Conservation (phyloP, 345 rosid genomes). For the Eucalyptus pauciflora region DNA sequence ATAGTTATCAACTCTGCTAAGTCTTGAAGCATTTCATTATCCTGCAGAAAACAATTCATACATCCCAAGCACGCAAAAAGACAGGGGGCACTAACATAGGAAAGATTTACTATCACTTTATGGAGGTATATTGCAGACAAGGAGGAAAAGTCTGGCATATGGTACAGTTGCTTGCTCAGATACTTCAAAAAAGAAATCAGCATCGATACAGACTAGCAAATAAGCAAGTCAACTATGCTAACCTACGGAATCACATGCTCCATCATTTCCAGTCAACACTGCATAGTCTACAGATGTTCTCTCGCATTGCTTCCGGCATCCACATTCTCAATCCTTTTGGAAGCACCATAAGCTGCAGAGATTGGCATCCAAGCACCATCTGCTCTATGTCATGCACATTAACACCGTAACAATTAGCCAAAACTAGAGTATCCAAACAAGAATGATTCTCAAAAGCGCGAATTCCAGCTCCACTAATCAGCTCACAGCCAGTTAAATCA, state of each 20-base stretch:
- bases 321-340: conserved; percentile 17
- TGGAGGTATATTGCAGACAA: neutral
- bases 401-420: conserved; percentile 15
- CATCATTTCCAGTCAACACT: conserved; percentile 26
- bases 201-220: rapidly evolving
- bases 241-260: neutral
- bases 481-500: conserved; percentile 30
- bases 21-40: neutral
- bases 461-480: conserved; percentile 22
- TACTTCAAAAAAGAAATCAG: neutral
- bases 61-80: neutral
- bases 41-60: neutral
- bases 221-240: neutral
- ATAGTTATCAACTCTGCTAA: neutral
- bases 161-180: neutral
- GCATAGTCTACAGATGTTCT: conserved; percentile 6
- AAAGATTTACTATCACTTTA: neutral
- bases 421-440: conserved; percentile 10
- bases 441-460: conserved; percentile 14
- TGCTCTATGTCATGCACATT: conserved; percentile 2
- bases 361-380: conserved; percentile 6
- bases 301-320: conserved; percentile 5
- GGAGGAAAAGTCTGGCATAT: neutral
- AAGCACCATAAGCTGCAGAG: conserved; percentile 15
- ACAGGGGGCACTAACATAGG: neutral